These are phyloP conservation scores for Mrakia frigida DNA, from an alignment of 768 basidiomycete species.

Conservation along the genomic window DNA sequence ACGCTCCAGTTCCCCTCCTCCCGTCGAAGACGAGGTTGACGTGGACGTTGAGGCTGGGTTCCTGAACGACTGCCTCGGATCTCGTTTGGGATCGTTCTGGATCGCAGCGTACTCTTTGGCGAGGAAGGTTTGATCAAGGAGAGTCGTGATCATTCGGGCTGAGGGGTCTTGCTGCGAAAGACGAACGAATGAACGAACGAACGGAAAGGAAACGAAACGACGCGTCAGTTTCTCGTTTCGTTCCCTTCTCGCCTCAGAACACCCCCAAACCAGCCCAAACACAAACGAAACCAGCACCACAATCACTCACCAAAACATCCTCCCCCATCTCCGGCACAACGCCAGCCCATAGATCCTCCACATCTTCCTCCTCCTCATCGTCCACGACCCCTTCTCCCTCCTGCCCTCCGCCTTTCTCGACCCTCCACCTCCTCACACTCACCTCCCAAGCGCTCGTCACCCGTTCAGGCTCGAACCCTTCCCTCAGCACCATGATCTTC, in stretches of 20 bases:
- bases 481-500: constrained; percentile 81
- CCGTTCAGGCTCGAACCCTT: constrained; percentile 73
- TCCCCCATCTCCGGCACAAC: constrained; percentile 65
- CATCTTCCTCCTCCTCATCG: constrained; percentile 54
- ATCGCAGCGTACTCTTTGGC: constrained; percentile 87
- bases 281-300: no score
- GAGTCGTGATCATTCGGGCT: constrained; percentile 72
- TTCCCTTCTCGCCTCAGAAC: not conserved
- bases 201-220: not conserved
- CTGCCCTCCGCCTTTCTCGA: constrained; percentile 66
- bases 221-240: not conserved
- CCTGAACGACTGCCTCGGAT: constrained; percentile 81
- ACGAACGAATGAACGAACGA: constrained; percentile 2
- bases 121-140: constrained; percentile 85
- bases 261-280: not conserved
- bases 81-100: constrained; percentile 79
- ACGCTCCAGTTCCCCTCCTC: constrained; percentile 7
- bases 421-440: constrained; percentile 39
- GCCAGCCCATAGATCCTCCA: constrained; percentile 61
- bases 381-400: constrained; percentile 54
- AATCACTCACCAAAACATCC: constrained; percentile 59
- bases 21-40: not conserved
- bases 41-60: constrained; percentile 49
- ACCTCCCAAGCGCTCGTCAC: constrained; percentile 38
- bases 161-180: constrained; percentile 56